These are phyloP conservation scores for Metschnikowia gruessii DNA, from an alignment of 805 yeast species.

Conservation along the genomic window DNA sequence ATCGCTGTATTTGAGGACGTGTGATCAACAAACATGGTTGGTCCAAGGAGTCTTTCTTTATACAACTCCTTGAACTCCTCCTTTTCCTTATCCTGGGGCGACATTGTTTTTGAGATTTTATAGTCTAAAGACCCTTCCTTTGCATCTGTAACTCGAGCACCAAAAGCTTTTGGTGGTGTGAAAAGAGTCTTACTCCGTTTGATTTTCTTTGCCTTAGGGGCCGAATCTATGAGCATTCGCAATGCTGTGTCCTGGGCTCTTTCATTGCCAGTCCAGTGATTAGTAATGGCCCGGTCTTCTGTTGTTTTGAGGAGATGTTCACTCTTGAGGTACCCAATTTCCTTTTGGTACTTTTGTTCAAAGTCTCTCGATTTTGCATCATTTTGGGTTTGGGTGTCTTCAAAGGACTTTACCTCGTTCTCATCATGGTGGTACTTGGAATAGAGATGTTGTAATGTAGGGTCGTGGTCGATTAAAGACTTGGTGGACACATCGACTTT, in stretches of 20 bases:
- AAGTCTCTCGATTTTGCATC: slow-evolving; percentile 11
- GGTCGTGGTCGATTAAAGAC: slow-evolving; percentile 21
- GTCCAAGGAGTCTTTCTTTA: slow-evolving; percentile 61
- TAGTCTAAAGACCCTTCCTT: slow-evolving; percentile 68
- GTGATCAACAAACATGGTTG: slow-evolving; percentile 44
- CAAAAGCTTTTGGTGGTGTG: slow-evolving; percentile 24
- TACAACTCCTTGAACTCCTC: slow-evolving; percentile 58
- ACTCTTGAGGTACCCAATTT: slow-evolving; percentile 28
- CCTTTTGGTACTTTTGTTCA: slow-evolving; percentile 16
- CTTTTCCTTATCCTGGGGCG: slow-evolving; percentile 27
- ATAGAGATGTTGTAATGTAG: slow-evolving; percentile 13
- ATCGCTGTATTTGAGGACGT: slow-evolving; percentile 43
- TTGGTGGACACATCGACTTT: slow-evolving; percentile 20
- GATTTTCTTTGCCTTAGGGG: slow-evolving; percentile 13
- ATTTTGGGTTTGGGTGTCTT: slow-evolving; percentile 4
- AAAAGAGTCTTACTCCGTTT: slow-evolving; percentile 16
- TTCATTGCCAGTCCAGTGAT: slow-evolving; percentile 19
- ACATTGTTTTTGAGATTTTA: slow-evolving; percentile 40
- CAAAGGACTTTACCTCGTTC: background rate
- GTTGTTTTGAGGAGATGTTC: slow-evolving; percentile 20
- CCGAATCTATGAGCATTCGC: slow-evolving; percentile 18
- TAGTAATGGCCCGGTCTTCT: slow-evolving; percentile 6
- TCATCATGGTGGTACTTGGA: slow-evolving; percentile 1
- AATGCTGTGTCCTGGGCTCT: slow-evolving; percentile 11
- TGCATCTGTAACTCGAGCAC: slow-evolving; percentile 53